These are phyloP conservation scores for Suhomyces guaymorum DNA, from an alignment of 1,139 yeast species.

Conservation along the genomic window DNA sequence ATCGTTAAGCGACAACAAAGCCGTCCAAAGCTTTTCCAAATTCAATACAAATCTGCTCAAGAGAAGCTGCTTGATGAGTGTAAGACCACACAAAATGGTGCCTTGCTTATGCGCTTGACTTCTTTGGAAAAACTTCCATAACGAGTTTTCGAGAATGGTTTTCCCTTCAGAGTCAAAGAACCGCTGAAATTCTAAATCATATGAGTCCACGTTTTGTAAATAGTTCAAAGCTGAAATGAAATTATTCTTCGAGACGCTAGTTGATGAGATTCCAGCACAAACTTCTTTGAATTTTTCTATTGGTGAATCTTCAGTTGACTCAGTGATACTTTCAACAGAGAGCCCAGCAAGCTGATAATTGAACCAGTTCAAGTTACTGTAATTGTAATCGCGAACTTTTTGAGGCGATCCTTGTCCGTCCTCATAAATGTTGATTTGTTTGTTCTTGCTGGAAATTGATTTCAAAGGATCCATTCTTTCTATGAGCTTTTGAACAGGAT, in stretches of 20 bases:
- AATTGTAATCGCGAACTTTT: conserved; percentile 32
- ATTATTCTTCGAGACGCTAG: conserved; percentile 17
- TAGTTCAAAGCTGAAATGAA: conserved; percentile 24
- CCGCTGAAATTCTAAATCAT: conserved; percentile 23
- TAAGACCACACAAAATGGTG: conserved; percentile 30
- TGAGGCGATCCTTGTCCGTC: conserved; percentile 41
- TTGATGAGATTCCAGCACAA: conserved; percentile 19
- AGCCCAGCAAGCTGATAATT: conserved; percentile 38
- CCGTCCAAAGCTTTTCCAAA: conserved; percentile 25
- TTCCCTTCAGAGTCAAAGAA: conserved; percentile 30
- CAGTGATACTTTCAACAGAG: conserved; percentile 16
- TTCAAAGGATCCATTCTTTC: conserved; percentile 47
- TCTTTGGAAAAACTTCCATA: conserved; percentile 30
- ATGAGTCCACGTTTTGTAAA: conserved; percentile 27
- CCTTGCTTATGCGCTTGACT: conserved; percentile 11
- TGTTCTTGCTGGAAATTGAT: conserved; percentile 34
- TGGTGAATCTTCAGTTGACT: conserved; percentile 14
- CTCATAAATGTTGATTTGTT: conserved; percentile 41
- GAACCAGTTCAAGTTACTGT: conserved; percentile 43
- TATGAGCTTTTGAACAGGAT: conserved; percentile 35
- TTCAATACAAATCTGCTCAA: conserved; percentile 27
- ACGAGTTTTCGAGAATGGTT: conserved; percentile 24
- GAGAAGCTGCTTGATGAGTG: conserved; percentile 38
- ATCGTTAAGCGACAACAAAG: conserved; percentile 23
- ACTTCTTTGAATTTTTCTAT: conserved; percentile 23